Percentiles rank a stretch among this genome's conserved stretches.
These are phyloP conservation scores for Yarrowia sp. DNA, from an alignment of 805 yeast genomes.

Conservation along the genomic window DNA sequence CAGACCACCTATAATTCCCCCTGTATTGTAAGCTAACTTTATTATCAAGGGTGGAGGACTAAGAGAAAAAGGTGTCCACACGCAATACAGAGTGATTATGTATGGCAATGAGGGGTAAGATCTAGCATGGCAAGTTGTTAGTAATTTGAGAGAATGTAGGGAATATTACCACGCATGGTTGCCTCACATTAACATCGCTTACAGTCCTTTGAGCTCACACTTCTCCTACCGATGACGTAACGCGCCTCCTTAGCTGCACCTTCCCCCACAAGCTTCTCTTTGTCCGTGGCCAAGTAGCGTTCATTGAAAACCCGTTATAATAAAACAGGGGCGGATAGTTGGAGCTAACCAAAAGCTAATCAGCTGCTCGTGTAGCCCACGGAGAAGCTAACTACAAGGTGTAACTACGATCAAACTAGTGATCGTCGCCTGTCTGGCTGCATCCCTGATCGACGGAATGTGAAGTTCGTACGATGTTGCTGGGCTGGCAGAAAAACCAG, in stretches of 20 bases:
- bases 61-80: too few species aligned
- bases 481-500: too few species aligned
- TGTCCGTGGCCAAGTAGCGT: constrained; percentile 17
- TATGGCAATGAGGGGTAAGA: too few species aligned
- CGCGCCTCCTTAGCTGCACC: constrained; percentile 14
- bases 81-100: too few species aligned
- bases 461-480: not conserved
- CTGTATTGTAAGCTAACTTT: not conserved
- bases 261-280: constrained; percentile 28
- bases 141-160: too few species aligned
- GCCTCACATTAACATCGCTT: not conserved
- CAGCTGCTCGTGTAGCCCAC: not conserved
- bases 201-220: not conserved
- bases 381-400: not conserved
- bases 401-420: not conserved
- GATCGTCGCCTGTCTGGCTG: constrained; percentile 5
- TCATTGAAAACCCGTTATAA: constrained; percentile 11
- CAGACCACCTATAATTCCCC: not conserved
- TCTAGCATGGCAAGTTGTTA: too few species aligned
- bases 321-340: constrained; percentile 34
- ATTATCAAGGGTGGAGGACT: not conserved
- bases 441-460: constrained; percentile 34
- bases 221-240: constrained; percentile 5
- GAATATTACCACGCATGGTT: too few species aligned
- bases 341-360: constrained; percentile 26